Conservation (phyloP, 169 alveolate species). For the Miamiensis avidus region DNA sequence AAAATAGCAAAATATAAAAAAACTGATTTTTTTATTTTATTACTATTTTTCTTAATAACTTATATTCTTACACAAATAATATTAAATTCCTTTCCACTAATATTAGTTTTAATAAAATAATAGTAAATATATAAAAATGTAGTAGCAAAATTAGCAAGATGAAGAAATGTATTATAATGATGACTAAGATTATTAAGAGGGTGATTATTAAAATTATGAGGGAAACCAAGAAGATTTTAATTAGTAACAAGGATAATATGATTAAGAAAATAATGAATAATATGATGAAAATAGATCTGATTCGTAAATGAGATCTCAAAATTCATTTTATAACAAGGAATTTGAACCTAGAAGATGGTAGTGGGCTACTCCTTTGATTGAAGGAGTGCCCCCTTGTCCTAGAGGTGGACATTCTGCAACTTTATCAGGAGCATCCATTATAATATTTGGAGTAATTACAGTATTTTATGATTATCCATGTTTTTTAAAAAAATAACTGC, state of each 20-base stretch:
- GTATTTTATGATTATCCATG: no score
- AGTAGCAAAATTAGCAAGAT: no score
- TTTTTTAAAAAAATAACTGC: no score
- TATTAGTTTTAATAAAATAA: no score
- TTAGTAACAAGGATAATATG: neutral
- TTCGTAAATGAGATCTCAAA: no score
- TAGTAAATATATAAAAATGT: no score
- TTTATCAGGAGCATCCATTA: slow-evolving; percentile 84
- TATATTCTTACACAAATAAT: no score
- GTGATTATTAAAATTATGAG: neutral
- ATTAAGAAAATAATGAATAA: neutral
- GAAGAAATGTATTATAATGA: no score
- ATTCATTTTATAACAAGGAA: slow-evolving; percentile 33
- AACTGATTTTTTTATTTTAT: no score
- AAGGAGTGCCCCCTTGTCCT: slow-evolving; percentile 90
- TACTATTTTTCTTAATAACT: no score
- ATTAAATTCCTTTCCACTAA: no score
- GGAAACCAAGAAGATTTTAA: neutral
- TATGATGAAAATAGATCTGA: neutral
- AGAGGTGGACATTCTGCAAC: slow-evolving; percentile 94
- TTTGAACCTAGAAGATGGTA: slow-evolving; percentile 69
- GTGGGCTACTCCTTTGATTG: slow-evolving; percentile 84
- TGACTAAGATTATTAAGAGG: neutral
- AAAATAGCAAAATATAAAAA: no score
- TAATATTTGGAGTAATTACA: slow-evolving; percentile 79